phyloP scores from a whole-genome alignment of 2,329 filamentous ascomycete species.

The Harringtonia aguacate region DNA sequence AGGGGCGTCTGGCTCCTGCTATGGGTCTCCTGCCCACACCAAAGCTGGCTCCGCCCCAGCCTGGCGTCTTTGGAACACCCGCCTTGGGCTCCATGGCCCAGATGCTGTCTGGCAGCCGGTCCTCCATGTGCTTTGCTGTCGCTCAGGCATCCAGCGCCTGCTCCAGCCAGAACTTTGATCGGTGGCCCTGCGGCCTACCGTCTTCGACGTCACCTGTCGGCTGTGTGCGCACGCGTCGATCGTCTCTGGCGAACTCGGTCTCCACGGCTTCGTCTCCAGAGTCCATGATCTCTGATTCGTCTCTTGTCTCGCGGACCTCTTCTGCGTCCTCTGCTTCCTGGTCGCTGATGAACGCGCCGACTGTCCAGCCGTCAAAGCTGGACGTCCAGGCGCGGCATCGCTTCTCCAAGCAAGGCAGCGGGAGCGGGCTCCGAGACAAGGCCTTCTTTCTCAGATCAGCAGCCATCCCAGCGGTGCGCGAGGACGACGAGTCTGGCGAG shows the following conservation, averaged over 20 bases:
- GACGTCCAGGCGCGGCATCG: conserved; percentile 55
- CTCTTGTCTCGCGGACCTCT: conserved; percentile 51
- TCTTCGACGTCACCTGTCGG: conserved; percentile 41
- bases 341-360: conserved; percentile 49
- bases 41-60: conserved; percentile 43
- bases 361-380: conserved; percentile 31
- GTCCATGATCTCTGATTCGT: conserved; percentile 56
- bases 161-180: conserved; percentile 39
- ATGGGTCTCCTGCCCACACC: conserved; percentile 48
- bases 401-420: conserved; percentile 40
- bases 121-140: conserved; percentile 52
- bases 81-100: conserved; percentile 41
- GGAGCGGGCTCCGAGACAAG: conserved; percentile 19
- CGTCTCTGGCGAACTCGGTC: conserved; percentile 51
- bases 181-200: conserved; percentile 30
- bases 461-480: conserved; percentile 40
- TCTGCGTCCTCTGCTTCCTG: conserved; percentile 52
- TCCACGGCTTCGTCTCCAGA: conserved; percentile 55
- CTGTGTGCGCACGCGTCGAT: conserved; percentile 41
- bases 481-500: conserved; percentile 38
- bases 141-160: conserved; percentile 37
- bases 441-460: conserved; percentile 40
- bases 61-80: conserved; percentile 47
- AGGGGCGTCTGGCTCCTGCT: conserved; percentile 38
- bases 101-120: conserved; percentile 32